These are phyloP conservation scores for Rugosomyces carneus DNA, from an alignment of 1,284 basidiomycete genomes.

Conservation along the genomic window DNA sequence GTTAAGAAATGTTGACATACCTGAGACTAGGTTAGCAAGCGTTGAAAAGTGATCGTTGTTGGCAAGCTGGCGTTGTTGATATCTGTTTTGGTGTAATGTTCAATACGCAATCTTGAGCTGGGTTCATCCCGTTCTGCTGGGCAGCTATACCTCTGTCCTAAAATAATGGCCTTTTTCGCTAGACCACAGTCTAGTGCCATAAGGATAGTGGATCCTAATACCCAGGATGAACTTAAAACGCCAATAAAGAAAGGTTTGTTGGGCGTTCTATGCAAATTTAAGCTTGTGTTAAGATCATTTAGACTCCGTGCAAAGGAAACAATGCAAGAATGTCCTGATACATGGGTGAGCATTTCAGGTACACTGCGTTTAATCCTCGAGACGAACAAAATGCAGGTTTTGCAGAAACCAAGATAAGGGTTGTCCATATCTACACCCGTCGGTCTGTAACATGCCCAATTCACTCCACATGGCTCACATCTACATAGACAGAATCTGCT, in stretches of 20 bases:
- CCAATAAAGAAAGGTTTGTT: slow-evolving; percentile 35
- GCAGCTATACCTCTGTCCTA: slow-evolving; percentile 23
- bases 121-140: slow-evolving; percentile 23
- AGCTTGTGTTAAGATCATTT: slow-evolving; percentile 1
- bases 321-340: slow-evolving; percentile 85
- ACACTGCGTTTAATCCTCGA: neutral
- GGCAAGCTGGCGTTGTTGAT: slow-evolving; percentile 2
- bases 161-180: slow-evolving; percentile 37
- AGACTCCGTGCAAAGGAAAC: slow-evolving; percentile 63
- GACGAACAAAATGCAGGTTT: slow-evolving; percentile 37
- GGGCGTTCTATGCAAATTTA: slow-evolving; percentile 8
- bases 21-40: neutral
- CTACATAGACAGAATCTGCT: slow-evolving; percentile 13
- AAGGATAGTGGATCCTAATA: slow-evolving; percentile 36
- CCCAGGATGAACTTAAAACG: slow-evolving; percentile 28
- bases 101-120: slow-evolving; percentile 2
- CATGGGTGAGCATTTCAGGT: slow-evolving; percentile 57
- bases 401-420: slow-evolving; percentile 86
- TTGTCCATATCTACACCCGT: slow-evolving; percentile 77
- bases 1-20: no score
- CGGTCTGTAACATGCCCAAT: slow-evolving; percentile 37
- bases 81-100: slow-evolving; percentile 12
- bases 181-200: slow-evolving; percentile 38
- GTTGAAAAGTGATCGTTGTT: neutral
- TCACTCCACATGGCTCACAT: neutral